Evolutionary conservation across 139 green algal genomes (phyloP).

Genomic region (Deuterostichococcus epilithicus): DNA sequence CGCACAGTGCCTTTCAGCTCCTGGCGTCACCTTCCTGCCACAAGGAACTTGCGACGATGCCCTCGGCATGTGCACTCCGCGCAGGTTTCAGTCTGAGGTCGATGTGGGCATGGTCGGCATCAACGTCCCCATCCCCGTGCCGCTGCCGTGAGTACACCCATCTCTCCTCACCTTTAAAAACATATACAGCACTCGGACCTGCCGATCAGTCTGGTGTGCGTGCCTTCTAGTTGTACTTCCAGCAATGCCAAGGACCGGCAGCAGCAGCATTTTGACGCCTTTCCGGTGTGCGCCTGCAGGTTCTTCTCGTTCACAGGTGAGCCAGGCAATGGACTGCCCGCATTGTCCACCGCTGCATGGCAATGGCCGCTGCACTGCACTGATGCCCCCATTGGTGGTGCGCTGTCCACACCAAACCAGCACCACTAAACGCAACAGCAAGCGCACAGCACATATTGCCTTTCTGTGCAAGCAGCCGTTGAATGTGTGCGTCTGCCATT

Average conservation of each 20-base stretch:
- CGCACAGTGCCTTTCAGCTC: too few relatives aligned
- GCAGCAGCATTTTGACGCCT: too few relatives aligned
- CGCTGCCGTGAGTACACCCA: constrained; percentile 52
- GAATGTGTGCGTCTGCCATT: background rate
- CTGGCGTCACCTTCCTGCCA: too few relatives aligned
- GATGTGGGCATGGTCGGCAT: constrained; percentile 84
- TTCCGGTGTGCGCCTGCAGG: background rate
- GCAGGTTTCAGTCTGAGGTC: constrained; percentile 76
- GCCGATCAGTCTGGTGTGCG: background rate
- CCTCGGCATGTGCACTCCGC: constrained; percentile 53
- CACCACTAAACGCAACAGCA: too few relatives aligned
- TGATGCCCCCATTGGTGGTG: background rate
- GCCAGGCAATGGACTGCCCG: background rate
- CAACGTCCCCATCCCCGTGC: constrained; percentile 96
- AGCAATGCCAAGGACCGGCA: too few relatives aligned
- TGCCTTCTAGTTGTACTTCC: too few relatives aligned
- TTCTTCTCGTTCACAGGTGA: constrained; percentile 95
- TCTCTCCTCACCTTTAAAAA: background rate
- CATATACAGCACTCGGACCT: too few relatives aligned
- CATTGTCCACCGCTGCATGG: background rate
- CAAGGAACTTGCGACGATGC: too few relatives aligned
- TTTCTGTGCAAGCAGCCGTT: background rate
- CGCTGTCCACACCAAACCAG: background rate
- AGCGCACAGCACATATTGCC: too few relatives aligned
- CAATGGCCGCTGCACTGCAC: too few relatives aligned